phyloP scores from a whole-genome alignment of 106 monocot genomes.

The Dactylorhiza incarnata region DNA sequence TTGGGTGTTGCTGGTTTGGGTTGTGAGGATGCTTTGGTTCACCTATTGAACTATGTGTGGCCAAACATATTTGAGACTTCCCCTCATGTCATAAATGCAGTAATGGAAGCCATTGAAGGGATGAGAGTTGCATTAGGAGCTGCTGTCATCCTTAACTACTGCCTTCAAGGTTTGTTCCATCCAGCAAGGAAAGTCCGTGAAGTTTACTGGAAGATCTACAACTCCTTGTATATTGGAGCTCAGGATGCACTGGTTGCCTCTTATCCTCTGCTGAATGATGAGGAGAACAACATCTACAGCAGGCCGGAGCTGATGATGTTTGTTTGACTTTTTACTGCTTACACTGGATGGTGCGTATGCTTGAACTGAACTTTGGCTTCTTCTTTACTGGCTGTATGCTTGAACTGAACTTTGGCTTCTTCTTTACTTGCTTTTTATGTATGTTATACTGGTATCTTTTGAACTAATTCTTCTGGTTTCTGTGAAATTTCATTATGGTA shows the following conservation, averaged over 20 bases:
- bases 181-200: slow-evolving; percentile 96
- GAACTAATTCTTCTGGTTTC: no score
- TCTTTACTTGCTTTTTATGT: no score
- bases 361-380: no score
- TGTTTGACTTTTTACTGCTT: slow-evolving; percentile 19
- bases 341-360: no score
- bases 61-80: slow-evolving; percentile 96
- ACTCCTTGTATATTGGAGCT: slow-evolving; percentile 87
- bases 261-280: slow-evolving; percentile 79
- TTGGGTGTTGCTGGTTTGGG: slow-evolving; percentile 91
- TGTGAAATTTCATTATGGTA: no score
- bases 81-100: slow-evolving; percentile 95
- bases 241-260: slow-evolving; percentile 94
- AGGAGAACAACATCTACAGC: slow-evolving; percentile 50
- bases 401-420: no score
- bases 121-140: slow-evolving; percentile 95
- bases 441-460: no score
- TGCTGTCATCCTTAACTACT: slow-evolving; percentile 82
- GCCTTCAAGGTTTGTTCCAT: slow-evolving; percentile 96
- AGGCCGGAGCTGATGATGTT: slow-evolving; percentile 88
- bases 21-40: slow-evolving; percentile 88
- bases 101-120: slow-evolving; percentile 98
- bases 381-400: neutral
- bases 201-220: slow-evolving; percentile 99
- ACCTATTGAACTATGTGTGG: slow-evolving; percentile 90